These are phyloP conservation scores for Diaporthe vaccinii DNA, from an alignment of 2,329 filamentous ascomycete genomes.

Conservation along the genomic window DNA sequence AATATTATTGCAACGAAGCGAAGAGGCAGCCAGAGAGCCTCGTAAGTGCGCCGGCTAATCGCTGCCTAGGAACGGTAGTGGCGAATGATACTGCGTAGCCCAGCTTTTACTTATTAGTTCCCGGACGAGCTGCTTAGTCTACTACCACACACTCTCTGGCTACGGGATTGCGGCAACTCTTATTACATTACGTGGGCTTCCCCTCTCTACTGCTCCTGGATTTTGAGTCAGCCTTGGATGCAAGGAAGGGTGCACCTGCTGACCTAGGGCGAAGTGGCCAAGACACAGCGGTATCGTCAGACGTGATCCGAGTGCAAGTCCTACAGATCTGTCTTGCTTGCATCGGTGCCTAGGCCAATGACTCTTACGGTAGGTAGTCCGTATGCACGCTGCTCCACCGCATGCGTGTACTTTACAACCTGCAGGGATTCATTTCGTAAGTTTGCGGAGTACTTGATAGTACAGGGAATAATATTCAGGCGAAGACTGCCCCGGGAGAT, in stretches of 20 bases:
- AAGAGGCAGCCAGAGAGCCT: neutral
- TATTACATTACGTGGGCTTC: neutral
- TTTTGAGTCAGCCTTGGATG: constrained; percentile 12
- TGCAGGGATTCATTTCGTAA: neutral
- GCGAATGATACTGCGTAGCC: neutral
- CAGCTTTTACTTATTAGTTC: neutral
- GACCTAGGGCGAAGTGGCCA: neutral
- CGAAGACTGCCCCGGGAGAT: too few species aligned
- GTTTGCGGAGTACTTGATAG: neutral
- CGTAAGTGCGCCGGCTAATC: constrained; percentile 1
- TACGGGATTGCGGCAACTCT: neutral
- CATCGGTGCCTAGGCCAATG: constrained; percentile 1
- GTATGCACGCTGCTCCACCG: neutral
- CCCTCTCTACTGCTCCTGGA: neutral
- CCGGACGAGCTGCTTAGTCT: neutral
- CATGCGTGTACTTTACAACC: neutral
- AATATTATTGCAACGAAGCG: neutral
- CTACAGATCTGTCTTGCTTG: neutral
- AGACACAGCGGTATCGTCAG: neutral
- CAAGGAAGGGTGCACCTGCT: neutral
- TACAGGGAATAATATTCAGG: too few species aligned
- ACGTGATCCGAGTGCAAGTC: neutral
- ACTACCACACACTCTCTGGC: neutral
- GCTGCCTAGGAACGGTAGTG: constrained; percentile 2
- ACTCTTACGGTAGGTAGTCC: neutral